phyloP scores from a whole-genome alignment of 805 yeast species.

The Nakazawaea ishiwadae region DNA sequence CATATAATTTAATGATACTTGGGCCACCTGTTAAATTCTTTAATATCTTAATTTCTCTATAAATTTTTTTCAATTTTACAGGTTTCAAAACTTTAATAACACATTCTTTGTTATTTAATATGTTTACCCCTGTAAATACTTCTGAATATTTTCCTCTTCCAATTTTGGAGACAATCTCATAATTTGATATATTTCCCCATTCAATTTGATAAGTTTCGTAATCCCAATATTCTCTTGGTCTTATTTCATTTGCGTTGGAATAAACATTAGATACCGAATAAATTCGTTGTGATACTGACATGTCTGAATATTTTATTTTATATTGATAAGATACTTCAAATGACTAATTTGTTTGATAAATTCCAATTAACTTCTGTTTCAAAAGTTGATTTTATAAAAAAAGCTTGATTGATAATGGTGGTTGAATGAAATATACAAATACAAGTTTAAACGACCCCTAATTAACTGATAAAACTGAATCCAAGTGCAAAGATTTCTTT shows the following conservation, averaged over 20 bases:
- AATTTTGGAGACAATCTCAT: constrained; percentile 77
- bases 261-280: constrained; percentile 73
- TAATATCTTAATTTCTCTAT: constrained; percentile 82
- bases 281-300: constrained; percentile 17
- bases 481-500: no score
- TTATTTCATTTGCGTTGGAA: constrained; percentile 68
- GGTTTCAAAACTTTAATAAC: constrained; percentile 93
- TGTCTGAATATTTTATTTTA: background rate
- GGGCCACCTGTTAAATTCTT: constrained; percentile 84
- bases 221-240: constrained; percentile 86
- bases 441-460: no score
- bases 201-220: constrained; percentile 61
- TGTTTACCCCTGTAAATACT: constrained; percentile 81
- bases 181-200: constrained; percentile 84
- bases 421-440: no score
- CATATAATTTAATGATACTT: constrained; percentile 68
- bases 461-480: no score
- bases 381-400: no score
- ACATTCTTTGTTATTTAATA: constrained; percentile 55
- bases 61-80: constrained; percentile 87
- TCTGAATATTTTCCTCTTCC: constrained; percentile 95
- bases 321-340: no score
- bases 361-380: no score
- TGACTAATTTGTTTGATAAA: no score
- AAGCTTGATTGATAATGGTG: no score